phyloP scores from a whole-genome alignment of 2,329 filamentous ascomycete genomes.

The Colletotrichum endophyticum region DNA sequence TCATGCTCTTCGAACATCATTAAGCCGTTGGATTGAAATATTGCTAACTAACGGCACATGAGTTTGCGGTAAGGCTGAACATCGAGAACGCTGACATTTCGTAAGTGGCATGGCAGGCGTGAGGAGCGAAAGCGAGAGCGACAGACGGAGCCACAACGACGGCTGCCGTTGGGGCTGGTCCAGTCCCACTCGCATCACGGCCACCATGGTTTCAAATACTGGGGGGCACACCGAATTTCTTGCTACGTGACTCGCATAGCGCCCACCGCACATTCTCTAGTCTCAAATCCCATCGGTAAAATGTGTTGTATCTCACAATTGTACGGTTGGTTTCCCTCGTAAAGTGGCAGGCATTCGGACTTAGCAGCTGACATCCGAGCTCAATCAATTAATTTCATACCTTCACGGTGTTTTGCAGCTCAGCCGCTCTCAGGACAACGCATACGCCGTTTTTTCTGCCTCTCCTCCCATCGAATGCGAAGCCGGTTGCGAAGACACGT shows the following conservation, averaged over 20 bases:
- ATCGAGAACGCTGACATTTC: not conserved
- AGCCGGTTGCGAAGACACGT: not conserved
- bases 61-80: not conserved
- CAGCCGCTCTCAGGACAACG: not conserved
- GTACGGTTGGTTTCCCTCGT: not conserved
- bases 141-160: not conserved
- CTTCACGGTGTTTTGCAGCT: not conserved
- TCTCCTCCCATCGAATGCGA: not conserved
- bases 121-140: not conserved
- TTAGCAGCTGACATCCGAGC: not conserved
- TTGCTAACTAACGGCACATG: not conserved
- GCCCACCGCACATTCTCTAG: not conserved
- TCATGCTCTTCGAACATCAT: not conserved
- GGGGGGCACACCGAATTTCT: slow-evolving; percentile 24
- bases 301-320: not conserved
- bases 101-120: not conserved
- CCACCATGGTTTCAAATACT: not conserved
- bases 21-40: not conserved
- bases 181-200: not conserved
- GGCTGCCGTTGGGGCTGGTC: not conserved
- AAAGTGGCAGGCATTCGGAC: not conserved
- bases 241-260: not conserved
- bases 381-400: not conserved
- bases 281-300: not conserved
- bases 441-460: not conserved